Percentiles rank a stretch among this genome's conserved stretches.
Evolutionary conservation across 768 basidiomycete genomes (phyloP).

Genomic region (Pleurotus tuber-regium): DNA sequence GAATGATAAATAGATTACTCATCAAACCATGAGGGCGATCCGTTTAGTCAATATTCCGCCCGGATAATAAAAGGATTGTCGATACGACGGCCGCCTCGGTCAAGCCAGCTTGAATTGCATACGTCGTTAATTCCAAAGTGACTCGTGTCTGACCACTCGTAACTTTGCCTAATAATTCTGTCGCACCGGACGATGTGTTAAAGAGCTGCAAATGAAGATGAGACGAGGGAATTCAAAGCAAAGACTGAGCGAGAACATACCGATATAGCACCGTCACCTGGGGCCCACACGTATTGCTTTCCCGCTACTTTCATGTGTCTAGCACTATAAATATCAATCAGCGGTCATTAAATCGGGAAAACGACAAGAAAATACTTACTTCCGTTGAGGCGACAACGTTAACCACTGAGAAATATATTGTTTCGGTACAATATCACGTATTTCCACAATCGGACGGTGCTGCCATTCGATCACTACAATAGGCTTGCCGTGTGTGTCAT

Average conservation of each 20-base stretch:
- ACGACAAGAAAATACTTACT: conserved; percentile 25
- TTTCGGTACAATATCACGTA: conserved; percentile 29
- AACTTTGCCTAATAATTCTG: conserved; percentile 31
- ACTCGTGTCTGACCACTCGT: conserved; percentile 31
- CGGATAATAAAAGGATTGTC: conserved; percentile 44
- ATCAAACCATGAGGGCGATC: not conserved
- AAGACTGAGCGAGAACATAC: conserved; percentile 16
- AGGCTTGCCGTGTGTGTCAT: conserved; percentile 31
- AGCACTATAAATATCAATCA: conserved; percentile 21
- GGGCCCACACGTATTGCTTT: conserved; percentile 39
- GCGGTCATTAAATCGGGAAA: not conserved
- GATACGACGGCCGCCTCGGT: conserved; percentile 45
- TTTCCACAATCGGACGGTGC: conserved; percentile 31
- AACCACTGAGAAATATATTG: conserved; percentile 42
- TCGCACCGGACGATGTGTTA: not conserved
- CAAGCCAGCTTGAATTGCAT: conserved; percentile 44
- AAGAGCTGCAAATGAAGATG: conserved; percentile 20
- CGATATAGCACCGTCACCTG: conserved; percentile 20
- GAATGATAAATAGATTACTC: not conserved
- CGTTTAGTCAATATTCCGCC: conserved; percentile 44
- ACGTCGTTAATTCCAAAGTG: conserved; percentile 41
- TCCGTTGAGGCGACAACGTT: conserved; percentile 34
- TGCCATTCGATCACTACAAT: conserved; percentile 44
- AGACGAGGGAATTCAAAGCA: not conserved
- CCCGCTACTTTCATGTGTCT: conserved; percentile 37